Conservation (phyloP, 805 yeast genomes). For the Zygoascus flipseniorum region DNA sequence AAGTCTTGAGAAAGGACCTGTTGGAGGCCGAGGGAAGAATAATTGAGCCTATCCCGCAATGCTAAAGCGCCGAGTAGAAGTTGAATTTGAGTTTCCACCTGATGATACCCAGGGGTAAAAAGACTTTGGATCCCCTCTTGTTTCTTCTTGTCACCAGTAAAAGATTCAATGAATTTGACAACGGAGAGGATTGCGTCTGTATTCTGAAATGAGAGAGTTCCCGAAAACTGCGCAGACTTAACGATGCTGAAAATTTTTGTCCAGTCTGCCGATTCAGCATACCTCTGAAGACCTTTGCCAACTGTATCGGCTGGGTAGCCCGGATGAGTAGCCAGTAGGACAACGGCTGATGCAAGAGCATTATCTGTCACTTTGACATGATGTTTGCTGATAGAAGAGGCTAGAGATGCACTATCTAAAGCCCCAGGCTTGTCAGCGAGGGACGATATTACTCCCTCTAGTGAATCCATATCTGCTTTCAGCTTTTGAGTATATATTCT, state of each 20-base stretch:
- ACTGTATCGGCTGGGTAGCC: neutral
- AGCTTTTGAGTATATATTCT: neutral
- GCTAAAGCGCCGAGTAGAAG: conserved; percentile 3
- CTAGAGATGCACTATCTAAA: neutral
- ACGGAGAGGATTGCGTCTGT: neutral
- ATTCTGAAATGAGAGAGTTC: neutral
- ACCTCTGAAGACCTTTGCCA: neutral
- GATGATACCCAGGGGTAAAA: conserved; percentile 8
- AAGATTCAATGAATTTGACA: neutral
- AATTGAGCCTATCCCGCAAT: conserved; percentile 4
- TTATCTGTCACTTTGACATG: conserved; percentile 1
- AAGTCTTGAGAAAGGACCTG: conserved; percentile 4
- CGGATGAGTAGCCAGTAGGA: neutral
- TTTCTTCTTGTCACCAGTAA: neutral
- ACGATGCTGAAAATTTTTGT: neutral
- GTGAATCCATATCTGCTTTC: neutral
- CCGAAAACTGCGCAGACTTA: neutral
- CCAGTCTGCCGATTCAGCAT: conserved; percentile 2
- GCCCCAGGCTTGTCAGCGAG: conserved; percentile 2
- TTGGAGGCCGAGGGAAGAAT: conserved; percentile 4
- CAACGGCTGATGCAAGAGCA: conserved; percentile 1
- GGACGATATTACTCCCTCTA: neutral
- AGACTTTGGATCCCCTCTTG: neutral
- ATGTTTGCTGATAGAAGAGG: neutral
- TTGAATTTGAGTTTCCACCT: conserved; percentile 6